A percentile compares a stretch with the other conserved stretches of the same genome.
phyloP scores from a whole-genome alignment of 495 filamentous ascomycete genomes.

The Xylaria curta region DNA sequence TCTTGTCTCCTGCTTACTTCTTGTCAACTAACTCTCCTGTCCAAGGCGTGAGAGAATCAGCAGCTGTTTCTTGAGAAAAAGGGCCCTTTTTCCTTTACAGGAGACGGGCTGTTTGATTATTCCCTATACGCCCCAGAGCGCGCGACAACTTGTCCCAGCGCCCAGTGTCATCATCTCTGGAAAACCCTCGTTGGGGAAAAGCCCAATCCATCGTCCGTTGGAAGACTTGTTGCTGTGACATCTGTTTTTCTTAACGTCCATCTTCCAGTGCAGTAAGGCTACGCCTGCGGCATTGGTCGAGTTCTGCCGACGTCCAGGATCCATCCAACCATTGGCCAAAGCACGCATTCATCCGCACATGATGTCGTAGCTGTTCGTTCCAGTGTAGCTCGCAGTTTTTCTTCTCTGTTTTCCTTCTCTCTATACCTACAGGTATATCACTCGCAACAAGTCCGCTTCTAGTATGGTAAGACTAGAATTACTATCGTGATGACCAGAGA shows the following conservation, averaged over 20 bases:
- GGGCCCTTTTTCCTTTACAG: neutral
- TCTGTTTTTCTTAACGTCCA: conserved; percentile 19
- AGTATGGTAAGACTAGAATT: conserved; percentile 42
- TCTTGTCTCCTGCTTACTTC: conserved; percentile 10
- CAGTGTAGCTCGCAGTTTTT: conserved; percentile 31
- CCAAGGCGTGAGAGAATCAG: conserved; percentile 17
- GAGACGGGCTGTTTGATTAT: conserved; percentile 21
- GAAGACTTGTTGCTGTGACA: conserved; percentile 25
- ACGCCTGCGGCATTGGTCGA: conserved; percentile 19
- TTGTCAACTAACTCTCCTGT: conserved; percentile 5
- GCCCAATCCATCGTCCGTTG: neutral
- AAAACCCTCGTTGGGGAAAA: conserved; percentile 2
- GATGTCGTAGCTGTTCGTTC: conserved; percentile 35
- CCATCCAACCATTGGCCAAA: conserved; percentile 21
- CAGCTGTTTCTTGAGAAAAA: conserved; percentile 2
- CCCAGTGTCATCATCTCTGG: conserved; percentile 9
- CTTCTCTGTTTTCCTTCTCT: conserved; percentile 16
- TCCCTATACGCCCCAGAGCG: conserved; percentile 22
- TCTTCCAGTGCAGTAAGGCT: conserved; percentile 16
- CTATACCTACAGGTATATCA: conserved; percentile 34
- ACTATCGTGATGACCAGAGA: conserved; percentile 39
- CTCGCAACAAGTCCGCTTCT: conserved; percentile 25
- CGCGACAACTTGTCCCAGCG: conserved; percentile 20
- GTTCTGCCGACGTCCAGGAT: conserved; percentile 16
- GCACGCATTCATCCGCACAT: conserved; percentile 24